Evolutionary conservation across 495 filamentous ascomycete species (phyloP).

Genomic region (Trichoderma parareesei): DNA sequence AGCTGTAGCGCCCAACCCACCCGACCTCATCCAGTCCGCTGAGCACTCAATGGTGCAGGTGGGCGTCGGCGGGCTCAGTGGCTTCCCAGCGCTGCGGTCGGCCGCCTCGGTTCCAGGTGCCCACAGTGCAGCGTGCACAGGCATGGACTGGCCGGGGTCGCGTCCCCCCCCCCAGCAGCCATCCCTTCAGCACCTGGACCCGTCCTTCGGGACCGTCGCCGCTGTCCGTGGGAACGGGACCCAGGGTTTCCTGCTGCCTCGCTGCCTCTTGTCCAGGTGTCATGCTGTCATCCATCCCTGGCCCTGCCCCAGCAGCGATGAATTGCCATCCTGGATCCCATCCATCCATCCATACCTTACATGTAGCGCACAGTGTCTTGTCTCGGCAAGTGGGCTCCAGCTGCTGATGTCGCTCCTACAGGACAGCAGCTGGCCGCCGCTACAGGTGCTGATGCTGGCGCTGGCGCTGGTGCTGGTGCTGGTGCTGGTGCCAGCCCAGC

Average conservation of each 20-base stretch:
- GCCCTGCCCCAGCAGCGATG: not conserved
- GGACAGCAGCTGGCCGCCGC: not conserved
- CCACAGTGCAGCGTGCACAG: not conserved
- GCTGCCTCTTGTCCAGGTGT: not conserved
- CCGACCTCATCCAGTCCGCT: too few species aligned
- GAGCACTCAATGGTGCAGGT: too few species aligned
- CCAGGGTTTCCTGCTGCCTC: not conserved
- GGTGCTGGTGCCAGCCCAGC: not conserved
- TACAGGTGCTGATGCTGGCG: not conserved
- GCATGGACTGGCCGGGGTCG: not conserved
- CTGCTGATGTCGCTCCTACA: not conserved
- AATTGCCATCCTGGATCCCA: too few species aligned
- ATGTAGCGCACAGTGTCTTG: not conserved
- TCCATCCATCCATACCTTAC: too few species aligned
- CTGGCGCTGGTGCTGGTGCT: not conserved
- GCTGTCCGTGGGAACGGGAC: not conserved
- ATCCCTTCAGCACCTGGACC: not conserved
- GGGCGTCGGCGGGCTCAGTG: too few species aligned
- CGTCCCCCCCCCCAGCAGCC: not conserved
- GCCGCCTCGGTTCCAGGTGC: not conserved
- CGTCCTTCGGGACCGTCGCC: conserved; percentile 1
- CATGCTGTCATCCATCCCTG: not conserved
- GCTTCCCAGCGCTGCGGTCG: not conserved
- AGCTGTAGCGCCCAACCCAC: too few species aligned
- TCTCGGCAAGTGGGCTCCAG: conserved; percentile 1